Conservation (phyloP, 2,329 filamentous ascomycete species). For the Blastomyces percursus region DNA sequence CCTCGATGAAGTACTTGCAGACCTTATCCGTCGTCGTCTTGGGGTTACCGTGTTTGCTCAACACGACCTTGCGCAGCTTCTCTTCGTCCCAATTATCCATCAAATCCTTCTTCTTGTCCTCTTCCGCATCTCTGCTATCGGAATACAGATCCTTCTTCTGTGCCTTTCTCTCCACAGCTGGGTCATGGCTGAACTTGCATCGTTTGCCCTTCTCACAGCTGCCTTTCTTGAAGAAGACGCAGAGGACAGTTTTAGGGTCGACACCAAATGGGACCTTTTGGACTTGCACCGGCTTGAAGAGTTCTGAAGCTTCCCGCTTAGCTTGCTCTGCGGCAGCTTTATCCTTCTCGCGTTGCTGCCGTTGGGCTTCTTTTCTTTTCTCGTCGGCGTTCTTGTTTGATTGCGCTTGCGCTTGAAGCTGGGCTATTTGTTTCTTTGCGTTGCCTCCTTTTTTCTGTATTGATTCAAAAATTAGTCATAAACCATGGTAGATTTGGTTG, state of each 20-base stretch:
- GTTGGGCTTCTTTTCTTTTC: constrained; percentile 64
- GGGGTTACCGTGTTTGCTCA: constrained; percentile 96
- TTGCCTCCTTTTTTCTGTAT: constrained; percentile 74
- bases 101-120: constrained; percentile 72
- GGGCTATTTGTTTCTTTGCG: constrained; percentile 82
- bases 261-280: constrained; percentile 98
- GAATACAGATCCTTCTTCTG: constrained; percentile 88
- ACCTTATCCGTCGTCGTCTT: constrained; percentile 94
- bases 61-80: constrained; percentile 77
- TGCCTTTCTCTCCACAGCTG: constrained; percentile 77
- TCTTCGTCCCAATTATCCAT: constrained; percentile 98
- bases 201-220: constrained; percentile 94
- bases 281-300: constrained; percentile 88
- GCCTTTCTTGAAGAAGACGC: constrained; percentile 94
- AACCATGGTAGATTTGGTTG: neutral
- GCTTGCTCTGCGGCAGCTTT: constrained; percentile 84
- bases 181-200: constrained; percentile 96
- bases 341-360: constrained; percentile 62
- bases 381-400: constrained; percentile 72
- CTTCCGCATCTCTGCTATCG: constrained; percentile 61
- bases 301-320: constrained; percentile 63
- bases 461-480: neutral
- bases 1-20: constrained; percentile 96
- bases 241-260: constrained; percentile 93
- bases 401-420: constrained; percentile 63